phyloP scores from a whole-genome alignment of 2,329 filamentous ascomycete genomes.

The Fusarium albosuccineum region DNA sequence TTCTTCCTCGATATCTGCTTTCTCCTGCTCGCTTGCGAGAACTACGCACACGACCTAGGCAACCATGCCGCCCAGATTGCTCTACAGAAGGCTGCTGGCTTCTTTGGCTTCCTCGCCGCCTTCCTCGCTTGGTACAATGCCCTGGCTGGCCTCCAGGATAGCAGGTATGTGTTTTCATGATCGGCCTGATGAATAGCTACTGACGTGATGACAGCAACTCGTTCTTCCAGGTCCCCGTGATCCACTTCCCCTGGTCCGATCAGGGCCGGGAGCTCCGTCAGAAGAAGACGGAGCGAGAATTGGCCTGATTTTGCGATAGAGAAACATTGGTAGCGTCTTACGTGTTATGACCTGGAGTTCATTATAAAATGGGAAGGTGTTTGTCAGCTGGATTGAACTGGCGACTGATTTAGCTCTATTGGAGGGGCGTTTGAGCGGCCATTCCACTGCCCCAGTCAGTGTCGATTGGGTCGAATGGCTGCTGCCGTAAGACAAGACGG shows the following conservation, averaged over 20 bases:
- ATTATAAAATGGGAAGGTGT: conserved; percentile 21
- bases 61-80: conserved; percentile 58
- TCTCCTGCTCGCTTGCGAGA: conserved; percentile 76
- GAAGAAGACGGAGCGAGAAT: conserved; percentile 54
- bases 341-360: conserved; percentile 39
- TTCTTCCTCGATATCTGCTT: conserved; percentile 82
- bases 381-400: neutral
- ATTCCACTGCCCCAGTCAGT: conserved; percentile 19
- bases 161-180: conserved; percentile 62
- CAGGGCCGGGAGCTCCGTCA: conserved; percentile 73
- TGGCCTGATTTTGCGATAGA: conserved; percentile 35
- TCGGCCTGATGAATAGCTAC: conserved; percentile 23
- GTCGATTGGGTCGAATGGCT: conserved; percentile 3
- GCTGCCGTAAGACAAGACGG: conserved; percentile 6
- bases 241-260: conserved; percentile 95
- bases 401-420: conserved; percentile 4
- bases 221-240: conserved; percentile 93
- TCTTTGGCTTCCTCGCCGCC: conserved; percentile 83
- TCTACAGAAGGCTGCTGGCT: conserved; percentile 78
- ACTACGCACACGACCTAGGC: conserved; percentile 68
- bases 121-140: conserved; percentile 92
- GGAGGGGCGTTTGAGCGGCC: conserved; percentile 23
- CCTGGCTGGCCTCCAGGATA: conserved; percentile 83
- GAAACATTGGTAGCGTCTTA: conserved; percentile 28
- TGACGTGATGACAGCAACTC: conserved; percentile 72